Evolutionary conservation across 2,329 filamentous ascomycete species (phyloP).

Genomic region (Colletotrichum eremochloae): DNA sequence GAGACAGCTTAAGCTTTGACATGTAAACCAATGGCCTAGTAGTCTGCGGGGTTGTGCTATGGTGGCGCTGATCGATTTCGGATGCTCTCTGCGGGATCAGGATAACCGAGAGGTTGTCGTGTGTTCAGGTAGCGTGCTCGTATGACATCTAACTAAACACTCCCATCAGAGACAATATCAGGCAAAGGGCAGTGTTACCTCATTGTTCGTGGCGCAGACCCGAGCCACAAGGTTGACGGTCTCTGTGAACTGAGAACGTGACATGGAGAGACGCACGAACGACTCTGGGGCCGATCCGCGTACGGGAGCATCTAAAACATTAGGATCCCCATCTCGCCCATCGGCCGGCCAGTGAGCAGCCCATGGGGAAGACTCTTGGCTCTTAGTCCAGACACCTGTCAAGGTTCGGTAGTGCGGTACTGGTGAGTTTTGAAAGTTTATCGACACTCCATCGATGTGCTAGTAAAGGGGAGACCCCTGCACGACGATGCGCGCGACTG

Average conservation of each 20-base stretch:
- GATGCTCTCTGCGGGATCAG: too few species aligned
- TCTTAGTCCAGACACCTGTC: not conserved
- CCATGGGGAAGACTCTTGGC: not conserved
- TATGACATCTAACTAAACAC: too few species aligned
- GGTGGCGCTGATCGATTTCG: not conserved
- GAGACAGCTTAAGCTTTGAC: not conserved
- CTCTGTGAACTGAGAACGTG: not conserved
- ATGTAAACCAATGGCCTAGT: not conserved
- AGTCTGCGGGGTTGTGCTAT: not conserved
- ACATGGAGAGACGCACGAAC: not conserved
- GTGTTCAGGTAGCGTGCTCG: not conserved
- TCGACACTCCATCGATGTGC: not conserved
- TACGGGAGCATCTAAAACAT: not conserved
- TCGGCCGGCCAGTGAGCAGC: not conserved
- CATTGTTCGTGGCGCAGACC: not conserved
- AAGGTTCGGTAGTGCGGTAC: slow-evolving; percentile 14
- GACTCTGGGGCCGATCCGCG: not conserved
- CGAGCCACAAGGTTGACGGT: not conserved
- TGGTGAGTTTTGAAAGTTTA: slow-evolving; percentile 9
- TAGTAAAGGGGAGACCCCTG: not conserved
- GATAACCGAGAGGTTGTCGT: not conserved
- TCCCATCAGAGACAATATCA: not conserved
- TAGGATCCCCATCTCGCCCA: not conserved
- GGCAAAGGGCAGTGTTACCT: too few species aligned
- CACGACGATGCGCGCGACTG: slow-evolving; percentile 5